A percentile compares a stretch with the other conserved stretches of the same genome.
phyloP scores from a whole-genome alignment of 2,329 filamentous ascomycete genomes.

The Pezicula rhizophila region DNA sequence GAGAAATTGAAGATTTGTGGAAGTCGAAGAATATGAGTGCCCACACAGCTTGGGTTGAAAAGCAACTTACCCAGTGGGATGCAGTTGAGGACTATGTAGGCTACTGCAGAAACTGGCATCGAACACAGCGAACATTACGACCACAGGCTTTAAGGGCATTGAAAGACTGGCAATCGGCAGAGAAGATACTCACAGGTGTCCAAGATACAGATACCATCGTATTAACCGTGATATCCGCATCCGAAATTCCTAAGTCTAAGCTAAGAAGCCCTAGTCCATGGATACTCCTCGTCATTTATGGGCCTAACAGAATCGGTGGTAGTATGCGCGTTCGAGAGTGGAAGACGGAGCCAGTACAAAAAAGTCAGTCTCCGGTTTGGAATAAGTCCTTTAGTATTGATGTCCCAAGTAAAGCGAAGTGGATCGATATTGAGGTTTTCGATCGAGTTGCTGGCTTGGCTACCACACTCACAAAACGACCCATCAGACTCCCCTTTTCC shows the following conservation, averaged over 20 bases:
- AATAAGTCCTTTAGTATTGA: conserved; percentile 9
- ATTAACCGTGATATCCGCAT: conserved; percentile 11
- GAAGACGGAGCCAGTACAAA: conserved; percentile 9
- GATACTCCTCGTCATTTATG: conserved; percentile 9
- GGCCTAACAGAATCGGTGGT: conserved; percentile 3
- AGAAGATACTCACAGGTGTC: conserved; percentile 9
- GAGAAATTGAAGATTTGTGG: conserved; percentile 11
- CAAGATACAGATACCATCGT: conserved; percentile 8
- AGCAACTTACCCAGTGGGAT: conserved; percentile 13
- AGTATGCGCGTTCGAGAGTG: conserved; percentile 6
- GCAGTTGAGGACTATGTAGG: conserved; percentile 9
- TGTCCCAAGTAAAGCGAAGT: conserved; percentile 3
- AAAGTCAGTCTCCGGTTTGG: conserved; percentile 14
- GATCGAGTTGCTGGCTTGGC: conserved; percentile 10
- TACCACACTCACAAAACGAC: conserved; percentile 3
- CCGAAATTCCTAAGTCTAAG: conserved; percentile 10
- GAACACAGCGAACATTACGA: conserved; percentile 4
- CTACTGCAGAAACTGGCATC: conserved; percentile 11
- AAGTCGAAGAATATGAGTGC: conserved; percentile 10
- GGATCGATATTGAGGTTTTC: conserved; percentile 13
- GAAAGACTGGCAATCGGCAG: conserved; percentile 10
- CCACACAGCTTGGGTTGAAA: conserved; percentile 14
- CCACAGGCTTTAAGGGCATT: conserved; percentile 9
- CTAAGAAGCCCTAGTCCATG: conserved; percentile 6
- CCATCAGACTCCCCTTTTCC: conserved; percentile 8